Evolutionary conservation across 139 green algal species (phyloP).

Genomic region (Raphidocelis subcapitata): DNA sequence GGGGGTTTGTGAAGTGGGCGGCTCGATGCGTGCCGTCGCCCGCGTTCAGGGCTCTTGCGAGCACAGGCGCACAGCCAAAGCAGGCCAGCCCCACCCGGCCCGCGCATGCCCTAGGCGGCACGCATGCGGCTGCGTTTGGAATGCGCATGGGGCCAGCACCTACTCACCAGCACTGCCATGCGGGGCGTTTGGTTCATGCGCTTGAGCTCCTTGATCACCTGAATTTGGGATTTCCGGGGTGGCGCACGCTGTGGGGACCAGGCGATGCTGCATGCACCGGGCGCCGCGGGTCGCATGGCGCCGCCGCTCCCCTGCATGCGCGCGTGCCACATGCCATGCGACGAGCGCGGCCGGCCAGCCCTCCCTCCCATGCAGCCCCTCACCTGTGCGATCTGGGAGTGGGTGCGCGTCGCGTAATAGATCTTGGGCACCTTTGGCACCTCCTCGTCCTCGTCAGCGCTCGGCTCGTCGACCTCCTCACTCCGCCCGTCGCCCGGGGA

Average conservation of each 20-base stretch:
- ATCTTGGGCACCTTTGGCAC: slow-evolving; percentile 49
- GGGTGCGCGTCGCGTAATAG: slow-evolving; percentile 88
- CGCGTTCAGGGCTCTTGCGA: neutral
- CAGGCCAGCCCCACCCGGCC: too few species aligned
- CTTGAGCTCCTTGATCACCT: slow-evolving; percentile 92
- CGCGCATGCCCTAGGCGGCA: too few species aligned
- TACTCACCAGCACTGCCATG: slow-evolving; percentile 84
- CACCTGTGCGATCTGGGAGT: slow-evolving; percentile 93
- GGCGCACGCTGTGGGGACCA: neutral
- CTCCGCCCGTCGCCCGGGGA: neutral
- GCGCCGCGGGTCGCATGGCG: neutral
- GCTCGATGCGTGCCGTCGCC: neutral
- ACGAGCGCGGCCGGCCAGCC: too few species aligned
- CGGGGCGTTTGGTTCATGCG: slow-evolving; percentile 69
- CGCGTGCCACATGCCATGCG: too few species aligned
- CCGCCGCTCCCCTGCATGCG: neutral
- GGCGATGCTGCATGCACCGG: too few species aligned
- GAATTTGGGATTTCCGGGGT: slow-evolving; percentile 11
- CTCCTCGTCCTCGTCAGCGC: slow-evolving; percentile 3
- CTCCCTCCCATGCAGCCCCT: too few species aligned
- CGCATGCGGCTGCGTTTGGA: too few species aligned
- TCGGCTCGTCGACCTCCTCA: neutral
- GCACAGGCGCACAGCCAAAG: too few species aligned
- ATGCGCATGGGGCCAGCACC: too few species aligned
- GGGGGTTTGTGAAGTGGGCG: too few species aligned